Base-by-base conservation (phyloP, 257 asterid species). In the Plectranthus barbatus region DNA sequence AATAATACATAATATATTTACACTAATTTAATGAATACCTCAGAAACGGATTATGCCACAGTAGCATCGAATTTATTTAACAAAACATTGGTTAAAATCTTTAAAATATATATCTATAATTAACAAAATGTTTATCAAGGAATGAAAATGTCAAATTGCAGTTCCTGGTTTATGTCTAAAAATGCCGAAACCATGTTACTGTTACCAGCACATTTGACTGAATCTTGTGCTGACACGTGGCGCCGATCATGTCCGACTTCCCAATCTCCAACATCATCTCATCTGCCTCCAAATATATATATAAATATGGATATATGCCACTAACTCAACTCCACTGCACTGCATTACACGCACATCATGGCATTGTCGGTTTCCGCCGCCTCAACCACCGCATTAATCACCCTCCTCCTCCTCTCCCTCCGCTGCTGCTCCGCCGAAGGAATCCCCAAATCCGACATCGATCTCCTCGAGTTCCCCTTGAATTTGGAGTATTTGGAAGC, bases 401-500 rank as follows among this genome's bases (percentile, higher is more conserved):
- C 55, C 34, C 23, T 71, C 41, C 11, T 63, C 66, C 52, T 67
- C 37, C 14, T 24, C 51, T 18, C 52, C 50, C 62, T 67, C 31
- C 67, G 39, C 62, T 1, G 21, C 68, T 42, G 62, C 57, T 6
- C 70, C 50, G 48, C 6, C 13, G 8, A 8, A 4, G 17, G 45
- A 0, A 4, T 85, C 24, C 78, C 95, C 0, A 34, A 64, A 53
- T 52, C 80, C 0, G 93, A 90, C 56, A 41, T 77, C 1, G 74
- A 82, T 72, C 82, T 80, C 0, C 5, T 90, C 63, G 97, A 90
- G 46, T 87, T 90, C 34, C 91, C 95, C 0, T 34, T 90, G 36
- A 90, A 90, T 75, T 69, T 90, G 51, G 96, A 90, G 84, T 87
- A 71, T 47, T 65, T 87, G 73, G 96, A 90, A 70, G 87, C 97